These are phyloP conservation scores for Calonectria naviculata DNA, from an alignment of 2,329 filamentous ascomycete species.

Conservation along the genomic window DNA sequence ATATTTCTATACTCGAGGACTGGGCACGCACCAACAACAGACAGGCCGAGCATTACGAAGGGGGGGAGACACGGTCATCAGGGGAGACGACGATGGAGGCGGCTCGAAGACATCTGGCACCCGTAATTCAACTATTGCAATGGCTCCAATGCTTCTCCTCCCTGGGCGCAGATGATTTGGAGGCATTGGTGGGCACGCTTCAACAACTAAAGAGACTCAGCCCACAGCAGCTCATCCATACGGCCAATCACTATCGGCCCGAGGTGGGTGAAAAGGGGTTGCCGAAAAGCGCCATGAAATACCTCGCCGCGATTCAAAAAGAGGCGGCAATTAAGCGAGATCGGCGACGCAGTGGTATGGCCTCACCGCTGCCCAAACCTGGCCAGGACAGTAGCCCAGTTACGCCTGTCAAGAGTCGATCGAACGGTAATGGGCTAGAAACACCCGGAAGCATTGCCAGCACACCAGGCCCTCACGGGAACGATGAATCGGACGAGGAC, in stretches of 20 bases:
- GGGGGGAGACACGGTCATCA: slow-evolving; percentile 85
- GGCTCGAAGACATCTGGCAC: slow-evolving; percentile 84
- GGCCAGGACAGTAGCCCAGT: slow-evolving; percentile 53
- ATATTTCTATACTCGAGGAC: slow-evolving; percentile 93
- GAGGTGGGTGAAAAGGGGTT: slow-evolving; percentile 96
- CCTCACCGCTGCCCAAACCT: slow-evolving; percentile 52
- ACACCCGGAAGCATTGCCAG: slow-evolving; percentile 54
- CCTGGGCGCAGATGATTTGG: slow-evolving; percentile 84
- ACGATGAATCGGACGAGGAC: slow-evolving; percentile 65
- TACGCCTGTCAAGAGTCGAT: slow-evolving; percentile 55
- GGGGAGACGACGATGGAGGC: slow-evolving; percentile 91
- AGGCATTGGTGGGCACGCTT: slow-evolving; percentile 87
- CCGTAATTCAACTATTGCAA: slow-evolving; percentile 92
- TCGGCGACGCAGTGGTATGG: slow-evolving; percentile 59
- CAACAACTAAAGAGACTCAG: slow-evolving; percentile 88
- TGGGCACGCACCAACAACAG: slow-evolving; percentile 96
- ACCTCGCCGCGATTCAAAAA: slow-evolving; percentile 82
- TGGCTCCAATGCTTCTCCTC: slow-evolving; percentile 99
- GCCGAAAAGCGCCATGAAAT: slow-evolving; percentile 88
- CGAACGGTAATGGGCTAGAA: slow-evolving; percentile 57
- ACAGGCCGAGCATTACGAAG: slow-evolving; percentile 94
- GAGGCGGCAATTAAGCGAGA: slow-evolving; percentile 74
- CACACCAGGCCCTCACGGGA: slow-evolving; percentile 49
- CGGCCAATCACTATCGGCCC: slow-evolving; percentile 90
- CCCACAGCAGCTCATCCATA: slow-evolving; percentile 89